These are phyloP conservation scores for Kuraishia borneana DNA, from an alignment of 805 yeast species.

Conservation along the genomic window DNA sequence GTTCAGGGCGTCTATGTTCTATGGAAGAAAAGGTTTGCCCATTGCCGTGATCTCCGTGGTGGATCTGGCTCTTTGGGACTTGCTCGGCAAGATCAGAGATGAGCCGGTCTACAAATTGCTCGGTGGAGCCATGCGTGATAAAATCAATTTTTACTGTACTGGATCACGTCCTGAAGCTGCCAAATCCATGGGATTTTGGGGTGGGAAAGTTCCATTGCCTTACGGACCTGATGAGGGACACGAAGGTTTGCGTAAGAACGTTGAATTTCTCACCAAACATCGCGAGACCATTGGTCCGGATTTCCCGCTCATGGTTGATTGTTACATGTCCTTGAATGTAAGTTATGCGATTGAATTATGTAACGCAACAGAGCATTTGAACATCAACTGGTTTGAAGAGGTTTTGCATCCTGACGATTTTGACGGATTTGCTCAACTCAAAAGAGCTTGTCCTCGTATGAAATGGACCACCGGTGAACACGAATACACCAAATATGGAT, in stretches of 20 bases:
- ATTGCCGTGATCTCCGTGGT: slow-evolving; percentile 35
- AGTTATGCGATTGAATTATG: slow-evolving; percentile 35
- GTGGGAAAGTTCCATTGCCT: slow-evolving; percentile 40
- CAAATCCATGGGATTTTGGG: slow-evolving; percentile 40
- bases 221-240: slow-evolving; percentile 41
- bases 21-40: slow-evolving; percentile 38
- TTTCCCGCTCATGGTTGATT: slow-evolving; percentile 42
- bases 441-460: slow-evolving; percentile 33
- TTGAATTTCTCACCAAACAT: slow-evolving; percentile 31
- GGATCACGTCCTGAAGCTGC: slow-evolving; percentile 37
- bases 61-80: slow-evolving; percentile 40
- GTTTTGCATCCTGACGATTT: slow-evolving; percentile 39
- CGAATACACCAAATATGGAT: slow-evolving; percentile 39
- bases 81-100: slow-evolving; percentile 34
- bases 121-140: slow-evolving; percentile 37
- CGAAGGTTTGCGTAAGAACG: slow-evolving; percentile 31
- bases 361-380: slow-evolving; percentile 29
- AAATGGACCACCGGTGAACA: slow-evolving; percentile 45
- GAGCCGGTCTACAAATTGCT: slow-evolving; percentile 42
- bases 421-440: slow-evolving; percentile 33
- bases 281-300: slow-evolving; percentile 37
- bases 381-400: slow-evolving; percentile 43
- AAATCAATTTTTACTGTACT: slow-evolving; percentile 36
- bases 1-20: slow-evolving; percentile 38
- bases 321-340: slow-evolving; percentile 39